phyloP scores from a whole-genome alignment of 2,329 filamentous ascomycete genomes.

The Aspergillus texensis region DNA sequence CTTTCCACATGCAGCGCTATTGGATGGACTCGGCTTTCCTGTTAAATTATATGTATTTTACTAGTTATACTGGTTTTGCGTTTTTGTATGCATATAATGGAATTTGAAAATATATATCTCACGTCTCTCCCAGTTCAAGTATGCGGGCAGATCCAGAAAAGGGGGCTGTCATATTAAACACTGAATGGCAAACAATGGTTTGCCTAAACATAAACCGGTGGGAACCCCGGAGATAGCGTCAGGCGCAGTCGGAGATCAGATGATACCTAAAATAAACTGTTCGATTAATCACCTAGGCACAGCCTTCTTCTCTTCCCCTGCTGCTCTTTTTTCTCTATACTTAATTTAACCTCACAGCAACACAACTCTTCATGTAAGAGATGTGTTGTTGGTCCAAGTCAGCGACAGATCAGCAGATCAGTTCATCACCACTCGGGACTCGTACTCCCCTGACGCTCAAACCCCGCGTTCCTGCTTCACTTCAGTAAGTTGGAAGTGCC shows the following conservation, averaged over 20 bases:
- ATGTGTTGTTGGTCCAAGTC: background rate
- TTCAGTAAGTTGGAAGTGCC: conserved; percentile 7
- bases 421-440: background rate
- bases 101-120: conserved; percentile 14
- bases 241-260: conserved; percentile 3
- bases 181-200: background rate
- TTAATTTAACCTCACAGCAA: background rate
- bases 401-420: background rate
- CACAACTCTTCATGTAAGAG: background rate
- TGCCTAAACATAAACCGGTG: background rate
- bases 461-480: conserved; percentile 1
- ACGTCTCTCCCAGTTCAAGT: background rate
- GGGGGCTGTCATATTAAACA: conserved; percentile 13
- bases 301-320: background rate
- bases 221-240: background rate
- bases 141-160: conserved; percentile 3
- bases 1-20: conserved; percentile 22
- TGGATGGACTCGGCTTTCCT: conserved; percentile 23
- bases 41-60: conserved; percentile 36
- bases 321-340: background rate
- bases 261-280: background rate
- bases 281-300: background rate
- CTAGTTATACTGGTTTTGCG: conserved; percentile 24
- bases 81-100: conserved; percentile 40
- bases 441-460: background rate